Percentiles rank a stretch among this genome's conserved stretches.
Evolutionary conservation across 176 grass and related monocot genomes (phyloP).

Genomic region (Paspalum vaginatum): DNA sequence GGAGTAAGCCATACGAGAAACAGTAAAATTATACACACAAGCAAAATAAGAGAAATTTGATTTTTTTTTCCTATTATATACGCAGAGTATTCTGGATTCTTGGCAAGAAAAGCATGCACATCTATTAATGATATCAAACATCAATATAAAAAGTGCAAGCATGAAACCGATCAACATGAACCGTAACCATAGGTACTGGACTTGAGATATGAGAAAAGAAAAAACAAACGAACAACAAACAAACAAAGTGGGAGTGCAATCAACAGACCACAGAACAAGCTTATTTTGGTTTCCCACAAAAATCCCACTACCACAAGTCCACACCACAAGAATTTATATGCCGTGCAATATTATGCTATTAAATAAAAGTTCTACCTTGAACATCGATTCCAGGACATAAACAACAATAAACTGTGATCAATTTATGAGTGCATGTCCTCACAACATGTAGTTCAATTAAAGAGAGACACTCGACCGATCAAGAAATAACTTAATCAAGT

Average conservation of each 20-base stretch:
- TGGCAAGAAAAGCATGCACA: not conserved
- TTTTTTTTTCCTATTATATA: not conserved
- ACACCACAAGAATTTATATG: slow-evolving; percentile 26
- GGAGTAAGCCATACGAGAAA: not conserved
- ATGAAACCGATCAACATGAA: not conserved
- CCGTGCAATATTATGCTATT: not conserved
- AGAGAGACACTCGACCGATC: slow-evolving; percentile 35
- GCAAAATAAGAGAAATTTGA: not conserved
- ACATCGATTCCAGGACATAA: slow-evolving; percentile 8
- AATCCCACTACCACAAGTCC: not conserved
- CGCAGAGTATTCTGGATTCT: not conserved
- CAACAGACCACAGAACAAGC: not conserved
- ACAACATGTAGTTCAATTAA: slow-evolving; percentile 33
- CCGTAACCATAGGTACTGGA: not conserved
- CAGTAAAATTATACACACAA: not conserved
- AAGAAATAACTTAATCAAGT: slow-evolving; percentile 46
- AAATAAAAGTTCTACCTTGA: not conserved
- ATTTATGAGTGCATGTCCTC: slow-evolving; percentile 56
- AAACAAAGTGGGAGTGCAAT: slow-evolving; percentile 16
- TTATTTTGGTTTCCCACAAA: not conserved
- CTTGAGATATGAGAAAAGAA: not conserved
- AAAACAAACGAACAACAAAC: not conserved
- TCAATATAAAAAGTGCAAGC: slow-evolving; percentile 1
- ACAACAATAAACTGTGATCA: slow-evolving; percentile 37
- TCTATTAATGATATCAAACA: slow-evolving; percentile 24